Conservation (phyloP, 1,139 yeast genomes). For the Candida sanyaensis region DNA sequence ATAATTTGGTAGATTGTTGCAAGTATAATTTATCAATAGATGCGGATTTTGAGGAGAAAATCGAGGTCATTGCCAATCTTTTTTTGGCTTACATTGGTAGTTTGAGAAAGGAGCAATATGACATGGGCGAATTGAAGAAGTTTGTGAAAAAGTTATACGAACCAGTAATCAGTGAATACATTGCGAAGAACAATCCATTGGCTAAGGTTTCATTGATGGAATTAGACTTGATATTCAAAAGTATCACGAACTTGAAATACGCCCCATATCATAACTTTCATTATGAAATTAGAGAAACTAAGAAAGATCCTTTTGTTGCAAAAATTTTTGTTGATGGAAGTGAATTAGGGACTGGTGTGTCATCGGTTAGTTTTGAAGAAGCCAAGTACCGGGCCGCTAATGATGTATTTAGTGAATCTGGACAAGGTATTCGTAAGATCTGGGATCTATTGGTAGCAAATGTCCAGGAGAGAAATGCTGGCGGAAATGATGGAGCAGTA, state of each 20-base stretch:
- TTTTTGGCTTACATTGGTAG: slow-evolving; percentile 44
- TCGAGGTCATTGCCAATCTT: slow-evolving; percentile 29
- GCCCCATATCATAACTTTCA: slow-evolving; percentile 18
- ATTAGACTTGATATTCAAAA: slow-evolving; percentile 32
- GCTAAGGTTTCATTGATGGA: slow-evolving; percentile 22
- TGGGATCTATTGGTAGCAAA: slow-evolving; percentile 7
- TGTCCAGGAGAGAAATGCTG: not conserved
- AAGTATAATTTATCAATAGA: slow-evolving; percentile 29
- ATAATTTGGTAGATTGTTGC: slow-evolving; percentile 32
- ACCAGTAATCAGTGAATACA: slow-evolving; percentile 23
- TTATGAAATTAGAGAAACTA: slow-evolving; percentile 24
- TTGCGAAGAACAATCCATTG: slow-evolving; percentile 7
- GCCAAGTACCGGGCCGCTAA: slow-evolving; percentile 36
- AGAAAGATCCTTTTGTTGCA: slow-evolving; percentile 35
- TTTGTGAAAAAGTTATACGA: slow-evolving; percentile 35
- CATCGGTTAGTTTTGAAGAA: slow-evolving; percentile 26
- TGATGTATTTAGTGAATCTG: slow-evolving; percentile 19
- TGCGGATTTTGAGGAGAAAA: slow-evolving; percentile 25
- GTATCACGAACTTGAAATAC: slow-evolving; percentile 21
- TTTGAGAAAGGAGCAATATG: slow-evolving; percentile 23
- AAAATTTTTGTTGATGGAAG: slow-evolving; percentile 27
- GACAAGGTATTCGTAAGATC: slow-evolving; percentile 11
- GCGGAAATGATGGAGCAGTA: not conserved
- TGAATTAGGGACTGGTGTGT: slow-evolving; percentile 31
- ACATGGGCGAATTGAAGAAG: slow-evolving; percentile 21